phyloP scores from a whole-genome alignment of 345 rosid genomes.

The Corymbia maculata region DNA sequence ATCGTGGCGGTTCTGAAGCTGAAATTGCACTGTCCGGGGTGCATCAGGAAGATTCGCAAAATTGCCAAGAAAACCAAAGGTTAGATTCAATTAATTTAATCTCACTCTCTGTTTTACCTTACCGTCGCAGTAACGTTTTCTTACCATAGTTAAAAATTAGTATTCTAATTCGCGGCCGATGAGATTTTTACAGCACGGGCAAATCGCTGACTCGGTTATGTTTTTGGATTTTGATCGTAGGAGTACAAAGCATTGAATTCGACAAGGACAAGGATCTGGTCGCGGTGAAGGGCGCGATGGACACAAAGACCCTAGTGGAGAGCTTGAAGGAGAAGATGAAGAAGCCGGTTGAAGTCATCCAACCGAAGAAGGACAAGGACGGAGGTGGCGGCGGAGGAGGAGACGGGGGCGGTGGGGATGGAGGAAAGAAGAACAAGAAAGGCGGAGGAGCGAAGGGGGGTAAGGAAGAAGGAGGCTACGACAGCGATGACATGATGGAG shows the following conservation, averaged over 20 bases:
- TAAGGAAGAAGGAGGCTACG: neutral
- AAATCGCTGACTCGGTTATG: neutral
- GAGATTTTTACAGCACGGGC: neutral
- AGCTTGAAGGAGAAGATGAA: conserved; percentile 45
- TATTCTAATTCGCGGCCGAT: too few relatives aligned
- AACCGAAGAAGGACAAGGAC: conserved; percentile 45
- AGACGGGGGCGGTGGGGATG: conserved; percentile 5
- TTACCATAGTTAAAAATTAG: neutral
- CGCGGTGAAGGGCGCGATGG: conserved; percentile 70
- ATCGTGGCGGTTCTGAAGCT: conserved; percentile 59
- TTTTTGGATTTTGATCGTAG: conserved; percentile 13
- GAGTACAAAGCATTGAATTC: conserved; percentile 32
- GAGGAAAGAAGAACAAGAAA: conserved; percentile 11
- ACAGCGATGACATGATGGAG: neutral
- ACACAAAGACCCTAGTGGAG: conserved; percentile 39
- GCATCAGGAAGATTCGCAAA: conserved; percentile 54
- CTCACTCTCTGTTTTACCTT: neutral
- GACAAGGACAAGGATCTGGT: conserved; percentile 57
- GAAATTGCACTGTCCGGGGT: conserved; percentile 61
- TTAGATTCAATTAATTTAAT: neutral
- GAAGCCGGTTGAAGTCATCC: conserved; percentile 44
- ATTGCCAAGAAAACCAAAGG: conserved; percentile 45
- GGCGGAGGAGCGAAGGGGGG: conserved; percentile 8
- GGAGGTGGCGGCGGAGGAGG: conserved; percentile 9
- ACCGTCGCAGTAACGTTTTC: neutral